phyloP scores from a whole-genome alignment of 805 yeast genomes.

The Cyberlindnera amylophila region DNA sequence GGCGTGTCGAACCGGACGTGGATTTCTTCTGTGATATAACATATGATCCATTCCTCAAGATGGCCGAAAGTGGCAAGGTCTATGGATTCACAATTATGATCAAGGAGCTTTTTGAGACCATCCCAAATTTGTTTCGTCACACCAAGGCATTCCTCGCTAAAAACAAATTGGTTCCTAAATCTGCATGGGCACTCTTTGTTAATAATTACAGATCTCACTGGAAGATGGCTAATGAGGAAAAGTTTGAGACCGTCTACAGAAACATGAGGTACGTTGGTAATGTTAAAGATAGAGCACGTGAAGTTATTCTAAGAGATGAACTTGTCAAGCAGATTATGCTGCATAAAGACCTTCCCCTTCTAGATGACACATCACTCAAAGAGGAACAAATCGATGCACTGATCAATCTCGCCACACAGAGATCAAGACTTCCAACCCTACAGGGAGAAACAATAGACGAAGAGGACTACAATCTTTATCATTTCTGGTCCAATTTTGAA shows the following conservation, averaged over 20 bases:
- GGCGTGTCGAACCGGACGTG: constrained; percentile 95
- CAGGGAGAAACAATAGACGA: constrained; percentile 58
- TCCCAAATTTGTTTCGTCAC: constrained; percentile 74
- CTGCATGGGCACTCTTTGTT: constrained; percentile 67
- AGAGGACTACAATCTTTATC: constrained; percentile 73
- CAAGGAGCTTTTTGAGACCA: constrained; percentile 74
- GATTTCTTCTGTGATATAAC: constrained; percentile 87
- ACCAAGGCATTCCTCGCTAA: constrained; percentile 61
- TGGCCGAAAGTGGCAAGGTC: constrained; percentile 63
- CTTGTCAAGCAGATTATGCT: constrained; percentile 18
- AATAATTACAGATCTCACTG: constrained; percentile 34
- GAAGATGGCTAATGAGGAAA: constrained; percentile 30
- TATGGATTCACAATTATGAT: constrained; percentile 85
- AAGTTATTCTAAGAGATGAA: constrained; percentile 31
- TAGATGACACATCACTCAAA: constrained; percentile 24
- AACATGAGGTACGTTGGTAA: constrained; percentile 27
- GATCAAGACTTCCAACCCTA: constrained; percentile 29
- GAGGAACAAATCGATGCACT: constrained; percentile 35
- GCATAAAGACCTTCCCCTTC: neutral
- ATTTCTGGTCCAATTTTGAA: constrained; percentile 93
- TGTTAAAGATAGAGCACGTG: constrained; percentile 26
- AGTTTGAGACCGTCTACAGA: constrained; percentile 27
- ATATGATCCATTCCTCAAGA: constrained; percentile 84
- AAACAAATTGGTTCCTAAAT: constrained; percentile 45
- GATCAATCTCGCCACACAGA: constrained; percentile 34